Conservation (phyloP, 2,329 filamentous ascomycete genomes). For the Pseudogymnoascus sp. region DNA sequence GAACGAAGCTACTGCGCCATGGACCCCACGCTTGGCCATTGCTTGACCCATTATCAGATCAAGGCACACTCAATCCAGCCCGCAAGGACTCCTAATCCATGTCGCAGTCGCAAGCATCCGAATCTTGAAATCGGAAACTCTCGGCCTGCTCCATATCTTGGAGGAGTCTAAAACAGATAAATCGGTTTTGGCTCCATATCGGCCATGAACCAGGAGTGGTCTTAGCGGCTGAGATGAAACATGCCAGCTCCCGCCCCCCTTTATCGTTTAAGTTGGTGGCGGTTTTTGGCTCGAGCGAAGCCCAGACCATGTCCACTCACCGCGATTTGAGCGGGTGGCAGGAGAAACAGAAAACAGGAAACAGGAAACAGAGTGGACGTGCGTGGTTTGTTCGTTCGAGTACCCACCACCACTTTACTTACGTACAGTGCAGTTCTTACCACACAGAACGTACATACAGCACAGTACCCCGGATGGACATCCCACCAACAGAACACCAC, state of each 20-base stretch:
- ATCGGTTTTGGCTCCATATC: neutral
- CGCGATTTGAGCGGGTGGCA: neutral
- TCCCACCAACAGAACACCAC: neutral
- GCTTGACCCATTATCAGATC: neutral
- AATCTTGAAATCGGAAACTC: slow-evolving; percentile 1
- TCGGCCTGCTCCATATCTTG: neutral
- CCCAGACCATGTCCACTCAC: neutral
- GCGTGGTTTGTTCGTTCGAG: neutral
- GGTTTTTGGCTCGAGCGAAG: neutral
- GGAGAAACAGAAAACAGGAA: neutral
- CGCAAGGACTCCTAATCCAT: neutral
- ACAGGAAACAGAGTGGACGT: neutral
- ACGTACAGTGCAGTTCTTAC: neutral
- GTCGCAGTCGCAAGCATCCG: neutral
- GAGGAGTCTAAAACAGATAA: neutral
- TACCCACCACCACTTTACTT: neutral
- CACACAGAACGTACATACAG: neutral
- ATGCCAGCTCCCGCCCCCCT: neutral
- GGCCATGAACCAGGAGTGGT: neutral
- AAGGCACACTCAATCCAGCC: neutral
- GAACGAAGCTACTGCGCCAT: neutral
- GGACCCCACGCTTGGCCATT: neutral
- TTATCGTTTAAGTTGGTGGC: neutral
- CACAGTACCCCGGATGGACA: neutral
- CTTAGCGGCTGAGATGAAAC: neutral